These are phyloP conservation scores for Xylariaceae sp. DNA, from an alignment of 2,329 filamentous ascomycete genomes.

Conservation along the genomic window DNA sequence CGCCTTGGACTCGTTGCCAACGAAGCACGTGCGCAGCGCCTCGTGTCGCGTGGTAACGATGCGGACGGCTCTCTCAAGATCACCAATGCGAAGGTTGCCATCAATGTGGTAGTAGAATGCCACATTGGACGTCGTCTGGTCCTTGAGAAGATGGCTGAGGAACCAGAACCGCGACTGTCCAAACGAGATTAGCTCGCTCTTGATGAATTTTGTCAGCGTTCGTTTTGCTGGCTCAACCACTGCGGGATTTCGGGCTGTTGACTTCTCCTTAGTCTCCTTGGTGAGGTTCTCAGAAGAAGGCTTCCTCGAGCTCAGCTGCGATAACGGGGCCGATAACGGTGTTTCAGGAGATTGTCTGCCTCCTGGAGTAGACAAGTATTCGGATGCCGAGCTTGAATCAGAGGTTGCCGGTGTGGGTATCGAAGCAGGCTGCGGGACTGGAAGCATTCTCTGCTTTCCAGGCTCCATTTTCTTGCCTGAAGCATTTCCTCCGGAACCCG, in stretches of 20 bases:
- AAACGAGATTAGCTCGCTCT: slow-evolving; percentile 23
- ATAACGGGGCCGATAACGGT: too few relatives aligned
- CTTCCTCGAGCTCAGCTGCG: too few relatives aligned
- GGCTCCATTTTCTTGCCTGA: background rate
- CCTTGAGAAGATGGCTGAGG: background rate
- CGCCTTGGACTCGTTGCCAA: background rate
- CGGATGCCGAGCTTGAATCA: background rate
- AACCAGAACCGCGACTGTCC: slow-evolving; percentile 4
- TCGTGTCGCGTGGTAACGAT: background rate
- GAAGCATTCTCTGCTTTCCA: background rate
- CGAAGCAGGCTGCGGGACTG: too few relatives aligned
- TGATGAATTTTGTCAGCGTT: slow-evolving; percentile 9
- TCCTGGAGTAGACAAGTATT: background rate
- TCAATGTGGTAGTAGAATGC: background rate
- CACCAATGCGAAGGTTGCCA: background rate
- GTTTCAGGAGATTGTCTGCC: background rate
- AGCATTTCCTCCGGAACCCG: background rate
- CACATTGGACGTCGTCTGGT: background rate
- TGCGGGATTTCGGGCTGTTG: background rate
- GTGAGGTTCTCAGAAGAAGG: too few relatives aligned
- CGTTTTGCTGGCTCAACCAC: background rate
- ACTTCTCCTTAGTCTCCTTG: background rate
- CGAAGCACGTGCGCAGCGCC: background rate
- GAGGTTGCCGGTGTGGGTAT: background rate
- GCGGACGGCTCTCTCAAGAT: background rate